Conservation (phyloP, 306 rosid genomes). For the Corylus avellana region DNA sequence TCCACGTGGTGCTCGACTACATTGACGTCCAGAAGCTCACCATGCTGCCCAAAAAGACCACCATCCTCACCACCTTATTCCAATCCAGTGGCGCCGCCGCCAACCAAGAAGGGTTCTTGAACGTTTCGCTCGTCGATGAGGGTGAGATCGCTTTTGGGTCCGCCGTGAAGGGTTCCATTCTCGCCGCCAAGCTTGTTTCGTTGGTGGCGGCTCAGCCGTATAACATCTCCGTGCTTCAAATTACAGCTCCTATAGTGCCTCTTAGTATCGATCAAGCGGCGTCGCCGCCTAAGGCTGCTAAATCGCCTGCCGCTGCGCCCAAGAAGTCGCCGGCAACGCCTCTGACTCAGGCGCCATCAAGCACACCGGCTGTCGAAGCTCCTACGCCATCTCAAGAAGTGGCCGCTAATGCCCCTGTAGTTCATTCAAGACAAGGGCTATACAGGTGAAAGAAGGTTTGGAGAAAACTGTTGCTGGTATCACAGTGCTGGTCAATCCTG, state of each 20-base stretch:
- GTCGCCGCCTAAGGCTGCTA: neutral
- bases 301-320: neutral
- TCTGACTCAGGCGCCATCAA: conserved; percentile 29
- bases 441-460: conserved; percentile 56
- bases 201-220: conserved; percentile 39
- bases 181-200: conserved; percentile 29
- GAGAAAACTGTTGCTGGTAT: conserved; percentile 51
- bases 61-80: conserved; percentile 42
- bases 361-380: neutral
- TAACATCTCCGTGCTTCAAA: conserved; percentile 57
- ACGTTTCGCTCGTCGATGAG: conserved; percentile 20
- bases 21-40: conserved; percentile 43
- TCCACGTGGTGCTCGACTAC: conserved; percentile 42
- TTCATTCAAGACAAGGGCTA: conserved; percentile 62
- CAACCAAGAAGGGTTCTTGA: conserved; percentile 45
- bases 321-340: conserved; percentile 15
- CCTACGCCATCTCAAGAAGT: conserved; percentile 14
- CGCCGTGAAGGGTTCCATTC: conserved; percentile 24
- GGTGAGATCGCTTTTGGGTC: conserved; percentile 56
- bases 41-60: neutral
- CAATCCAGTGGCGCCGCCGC: conserved; percentile 41
- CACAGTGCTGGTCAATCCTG: conserved; percentile 63
- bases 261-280: conserved; percentile 43
- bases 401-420: neutral
- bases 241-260: conserved; percentile 34